Evolutionary conservation across 1,139 yeast genomes (phyloP), one percentile per base, ranked within the genome.

Genomic region (Blastobotrys elegans): DNA sequence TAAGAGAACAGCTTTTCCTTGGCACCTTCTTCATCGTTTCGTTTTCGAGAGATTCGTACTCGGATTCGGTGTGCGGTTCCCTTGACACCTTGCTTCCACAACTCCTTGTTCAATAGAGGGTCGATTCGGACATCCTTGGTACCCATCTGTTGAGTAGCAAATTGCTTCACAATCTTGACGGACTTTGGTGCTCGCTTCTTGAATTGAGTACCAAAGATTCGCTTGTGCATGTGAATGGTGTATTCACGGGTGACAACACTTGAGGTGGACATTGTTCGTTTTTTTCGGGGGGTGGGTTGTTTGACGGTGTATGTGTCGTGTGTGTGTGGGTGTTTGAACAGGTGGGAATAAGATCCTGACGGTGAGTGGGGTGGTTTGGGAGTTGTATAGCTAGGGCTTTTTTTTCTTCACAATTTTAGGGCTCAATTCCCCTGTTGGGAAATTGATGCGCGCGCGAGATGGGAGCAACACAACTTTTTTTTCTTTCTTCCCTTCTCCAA

Each of bases 111-210:
- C 77, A 94, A 82, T 76, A 82, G 87, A 72, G 98, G 98, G 79
- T 92, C 97, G 71, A 94, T 79, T 82, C 98, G 94, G 74, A 94
- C 97, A 74, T 94, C 99, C 63, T 87, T 76, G 70, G 99, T 94
- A 73, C 97, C 97, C 95, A 92, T 88, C 85, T 92, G 97, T 79
- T 87, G 82, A 74, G 87, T 81, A 71, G 98, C 97, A 73, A 94
- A 94, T 78, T 87, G 90, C 83, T 88, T 90, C 82, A 94, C 89
- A 76, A 88, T 97, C 86, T 89, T 92, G 78, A 92, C 94, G 68
- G 99, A 98, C 74, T 80, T 86, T 78, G 99, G 99, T 71, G 98
- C 99, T 82, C 97, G 88, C 88, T 87, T 87, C 84, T 92, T 94
- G 96, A 92, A 92, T 77, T 88, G 84, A 67, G 84, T 90, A 81